Evolutionary conservation across 306 rosid species (phyloP), one percentile per base, ranked within the genome.

Genomic region (Geum urbanum): DNA sequence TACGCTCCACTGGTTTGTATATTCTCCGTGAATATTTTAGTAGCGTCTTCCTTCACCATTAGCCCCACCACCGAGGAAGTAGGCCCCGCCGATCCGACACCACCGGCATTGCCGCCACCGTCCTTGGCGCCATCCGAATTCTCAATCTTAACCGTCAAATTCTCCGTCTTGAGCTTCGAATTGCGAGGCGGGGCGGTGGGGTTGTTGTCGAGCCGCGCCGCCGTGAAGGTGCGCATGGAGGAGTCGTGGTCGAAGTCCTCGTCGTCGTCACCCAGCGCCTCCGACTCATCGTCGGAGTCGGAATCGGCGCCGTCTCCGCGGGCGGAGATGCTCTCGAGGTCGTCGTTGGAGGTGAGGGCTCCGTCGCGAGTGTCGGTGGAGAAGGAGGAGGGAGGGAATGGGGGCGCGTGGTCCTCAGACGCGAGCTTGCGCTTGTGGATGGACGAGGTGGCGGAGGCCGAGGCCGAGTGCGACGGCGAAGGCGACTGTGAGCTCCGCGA

Each of bases 281-380:
- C 97, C 40, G 96, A 91, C n/a, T 89, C 92, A 0, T 87, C 95
- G 57, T 94, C 97, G 60, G 96, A 90, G 60, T 91, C 84, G 61
- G 82, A 80, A 14, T 82, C 96, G 22, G 86, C 88, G 46, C 86
- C 97, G 6, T 88, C 88, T 6, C 97, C 92, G 2, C 96, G 87
- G 22, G 91, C 95, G 16, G 99, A 95, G 44, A 95, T 95, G 86
- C 99, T 94, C 82, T 91, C 96, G 60, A 94, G 96, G 67, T 91
- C 97, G 73, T 94, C 99, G 45, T 89, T 94, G 71, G 97, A 84
- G 18, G 98, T 92, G 64, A 92, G 66, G 0, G 97, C 91, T 47
- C 96, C 99, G 77, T 94, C 97, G 59, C 97, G 94, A 0, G 96
- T 89, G 78, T 94, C 97, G 24, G 97, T 92, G 43, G 97, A 91